Percentiles rank a stretch among this genome's conserved stretches.
phyloP scores from a whole-genome alignment of 1,284 basidiomycete species.

The Termitomyces sp. region DNA sequence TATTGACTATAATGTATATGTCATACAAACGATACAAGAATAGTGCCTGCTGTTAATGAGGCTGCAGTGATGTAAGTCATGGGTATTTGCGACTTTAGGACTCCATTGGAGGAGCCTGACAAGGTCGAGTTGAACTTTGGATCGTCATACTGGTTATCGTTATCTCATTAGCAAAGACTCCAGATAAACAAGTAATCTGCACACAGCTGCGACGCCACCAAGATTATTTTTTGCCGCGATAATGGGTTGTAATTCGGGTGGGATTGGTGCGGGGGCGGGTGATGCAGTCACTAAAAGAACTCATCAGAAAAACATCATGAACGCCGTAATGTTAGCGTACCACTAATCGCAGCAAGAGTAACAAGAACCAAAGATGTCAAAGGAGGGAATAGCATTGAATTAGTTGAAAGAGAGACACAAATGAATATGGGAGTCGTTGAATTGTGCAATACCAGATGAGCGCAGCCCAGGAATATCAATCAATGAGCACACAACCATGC shows the following conservation, averaged over 20 bases:
- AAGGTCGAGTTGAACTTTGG: slow-evolving; percentile 4
- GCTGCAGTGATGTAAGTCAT: neutral
- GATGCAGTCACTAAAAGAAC: slow-evolving; percentile 3
- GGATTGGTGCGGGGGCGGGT: slow-evolving; percentile 12
- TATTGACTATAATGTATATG: neutral
- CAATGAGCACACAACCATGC: neutral
- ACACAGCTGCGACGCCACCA: slow-evolving; percentile 5
- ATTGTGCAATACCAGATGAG: neutral
- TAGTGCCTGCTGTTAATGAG: neutral
- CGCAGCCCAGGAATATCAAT: neutral
- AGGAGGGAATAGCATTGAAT: slow-evolving; percentile 4
- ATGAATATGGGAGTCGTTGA: neutral
- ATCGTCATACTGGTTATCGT: slow-evolving; percentile 3
- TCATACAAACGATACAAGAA: neutral
- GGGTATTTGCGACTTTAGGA: neutral
- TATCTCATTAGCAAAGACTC: neutral
- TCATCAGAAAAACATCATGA: neutral
- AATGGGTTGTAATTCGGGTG: slow-evolving; percentile 12
- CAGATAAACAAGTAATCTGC: neutral
- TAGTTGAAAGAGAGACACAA: neutral
- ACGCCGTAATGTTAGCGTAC: neutral
- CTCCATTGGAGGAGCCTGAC: neutral
- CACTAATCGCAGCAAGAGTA: neutral
- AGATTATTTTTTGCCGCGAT: slow-evolving; percentile 15
- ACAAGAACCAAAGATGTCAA: slow-evolving; percentile 1